A percentile compares a stretch with the other conserved stretches of the same genome.
These are phyloP conservation scores for Earliella scabrosa DNA, from an alignment of 1,284 basidiomycete genomes.

Conservation along the genomic window DNA sequence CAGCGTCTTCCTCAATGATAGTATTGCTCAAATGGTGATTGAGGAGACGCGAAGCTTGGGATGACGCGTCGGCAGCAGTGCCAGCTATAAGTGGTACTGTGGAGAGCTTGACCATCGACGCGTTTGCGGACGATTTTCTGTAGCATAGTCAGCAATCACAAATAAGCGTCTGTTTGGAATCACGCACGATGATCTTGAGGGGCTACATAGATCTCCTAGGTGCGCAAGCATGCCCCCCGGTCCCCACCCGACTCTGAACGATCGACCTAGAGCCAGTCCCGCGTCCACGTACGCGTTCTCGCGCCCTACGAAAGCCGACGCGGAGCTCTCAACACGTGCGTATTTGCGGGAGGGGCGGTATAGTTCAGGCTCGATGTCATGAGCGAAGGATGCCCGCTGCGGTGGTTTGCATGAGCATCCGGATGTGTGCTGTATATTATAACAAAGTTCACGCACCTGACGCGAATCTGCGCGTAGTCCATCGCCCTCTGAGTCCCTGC, in stretches of 20 bases:
- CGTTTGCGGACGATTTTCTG: conserved; percentile 59
- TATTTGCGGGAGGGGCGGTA: conserved; percentile 75
- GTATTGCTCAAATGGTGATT: conserved; percentile 83
- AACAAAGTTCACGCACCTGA: conserved; percentile 52
- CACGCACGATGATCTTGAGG: conserved; percentile 52
- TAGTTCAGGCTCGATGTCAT: conserved; percentile 64
- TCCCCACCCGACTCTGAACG: conserved; percentile 93
- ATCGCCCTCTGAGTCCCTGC: conserved; percentile 76
- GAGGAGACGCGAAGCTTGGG: conserved; percentile 69
- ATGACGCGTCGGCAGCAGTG: conserved; percentile 40
- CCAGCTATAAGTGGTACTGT: conserved; percentile 47
- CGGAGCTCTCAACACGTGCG: conserved; percentile 65
- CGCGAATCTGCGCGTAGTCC: conserved; percentile 64
- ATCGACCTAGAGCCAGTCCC: conserved; percentile 84
- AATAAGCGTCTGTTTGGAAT: background rate
- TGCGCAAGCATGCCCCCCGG: conserved; percentile 80
- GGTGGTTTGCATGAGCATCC: conserved; percentile 14
- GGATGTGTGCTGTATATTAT: conserved; percentile 9
- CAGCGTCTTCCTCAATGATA: conserved; percentile 58
- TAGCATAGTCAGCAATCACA: conserved; percentile 14
- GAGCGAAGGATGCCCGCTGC: conserved; percentile 78
- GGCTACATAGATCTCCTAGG: conserved; percentile 71
- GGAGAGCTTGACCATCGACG: conserved; percentile 56
- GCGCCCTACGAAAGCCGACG: conserved; percentile 63
- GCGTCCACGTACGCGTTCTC: conserved; percentile 80